Evolutionary conservation across 768 basidiomycete species (phyloP).

Genomic region (Podaxis pistillaris): DNA sequence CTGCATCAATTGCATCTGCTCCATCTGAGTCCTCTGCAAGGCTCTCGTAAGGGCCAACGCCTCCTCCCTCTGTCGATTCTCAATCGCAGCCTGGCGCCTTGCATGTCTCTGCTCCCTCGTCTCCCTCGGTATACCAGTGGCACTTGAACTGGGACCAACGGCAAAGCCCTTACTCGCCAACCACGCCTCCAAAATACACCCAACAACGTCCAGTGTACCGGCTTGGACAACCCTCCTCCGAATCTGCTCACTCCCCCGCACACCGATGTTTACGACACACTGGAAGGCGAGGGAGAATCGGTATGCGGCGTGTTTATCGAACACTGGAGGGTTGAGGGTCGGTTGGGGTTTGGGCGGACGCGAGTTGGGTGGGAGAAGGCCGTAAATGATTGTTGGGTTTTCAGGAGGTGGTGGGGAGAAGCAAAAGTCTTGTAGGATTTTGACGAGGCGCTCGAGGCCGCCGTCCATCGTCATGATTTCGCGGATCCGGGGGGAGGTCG

Average conservation of each 20-base stretch:
- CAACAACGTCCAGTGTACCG: constrained; percentile 90
- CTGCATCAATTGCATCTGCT: constrained; percentile 25
- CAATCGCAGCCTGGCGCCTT: constrained; percentile 52
- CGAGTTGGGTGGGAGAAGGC: constrained; percentile 65
- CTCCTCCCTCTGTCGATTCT: constrained; percentile 60
- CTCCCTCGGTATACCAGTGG: constrained; percentile 72
- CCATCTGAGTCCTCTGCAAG: constrained; percentile 45
- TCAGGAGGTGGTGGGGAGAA: constrained; percentile 79
- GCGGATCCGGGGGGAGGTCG: constrained; percentile 94
- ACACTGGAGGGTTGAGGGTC: constrained; percentile 63
- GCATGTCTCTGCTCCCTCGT: constrained; percentile 71
- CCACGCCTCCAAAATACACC: constrained; percentile 93
- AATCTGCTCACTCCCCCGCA: constrained; percentile 91
- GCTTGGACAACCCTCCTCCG: constrained; percentile 92
- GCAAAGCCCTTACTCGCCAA: constrained; percentile 85
- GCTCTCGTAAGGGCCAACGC: constrained; percentile 57
- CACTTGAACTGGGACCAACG: constrained; percentile 76
- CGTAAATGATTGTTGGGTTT: constrained; percentile 73
- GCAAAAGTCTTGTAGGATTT: constrained; percentile 88
- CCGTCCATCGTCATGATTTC: constrained; percentile 99
- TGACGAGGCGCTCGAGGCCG: constrained; percentile 92
- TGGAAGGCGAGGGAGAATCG: constrained; percentile 94
- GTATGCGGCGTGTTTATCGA: constrained; percentile 83
- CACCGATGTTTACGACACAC: constrained; percentile 96
- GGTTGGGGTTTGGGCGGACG: constrained; percentile 55